Evolutionary conservation across 2,329 filamentous ascomycete species (phyloP).

Genomic region (Gremmenia infestans): DNA sequence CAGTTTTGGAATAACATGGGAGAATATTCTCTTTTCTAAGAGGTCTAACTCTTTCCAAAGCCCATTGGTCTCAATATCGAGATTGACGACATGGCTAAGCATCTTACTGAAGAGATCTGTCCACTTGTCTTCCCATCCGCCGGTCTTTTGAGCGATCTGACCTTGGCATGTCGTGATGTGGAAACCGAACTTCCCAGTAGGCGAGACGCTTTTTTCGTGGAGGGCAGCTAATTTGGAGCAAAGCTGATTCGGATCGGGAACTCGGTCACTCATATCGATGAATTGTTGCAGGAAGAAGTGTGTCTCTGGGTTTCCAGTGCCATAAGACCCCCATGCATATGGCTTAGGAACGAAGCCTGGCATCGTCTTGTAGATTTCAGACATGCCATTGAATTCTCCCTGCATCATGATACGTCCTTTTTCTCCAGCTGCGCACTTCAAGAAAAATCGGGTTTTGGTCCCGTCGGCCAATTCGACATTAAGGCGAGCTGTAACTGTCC

Average conservation of each 20-base stretch:
- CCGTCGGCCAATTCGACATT: constrained; percentile 25
- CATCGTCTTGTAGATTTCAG: constrained; percentile 15
- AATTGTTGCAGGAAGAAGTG: constrained; percentile 28
- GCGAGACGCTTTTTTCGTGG: constrained; percentile 14
- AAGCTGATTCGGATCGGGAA: constrained; percentile 20
- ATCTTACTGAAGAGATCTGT: constrained; percentile 31
- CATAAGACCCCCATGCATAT: constrained; percentile 9
- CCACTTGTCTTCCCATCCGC: constrained; percentile 35
- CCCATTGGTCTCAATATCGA: constrained; percentile 7
- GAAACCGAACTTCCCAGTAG: constrained; percentile 34
- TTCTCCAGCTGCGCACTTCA: constrained; percentile 30
- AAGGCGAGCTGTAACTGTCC: constrained; percentile 32
- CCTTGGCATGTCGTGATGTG: constrained; percentile 34
- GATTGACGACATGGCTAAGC: neutral
- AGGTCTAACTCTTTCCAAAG: constrained; percentile 2
- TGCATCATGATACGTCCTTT: neutral
- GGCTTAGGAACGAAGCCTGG: constrained; percentile 11
- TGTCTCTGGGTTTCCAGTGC: constrained; percentile 17
- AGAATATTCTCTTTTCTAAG: neutral
- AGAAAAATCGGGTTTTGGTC: constrained; percentile 13
- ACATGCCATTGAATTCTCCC: constrained; percentile 39
- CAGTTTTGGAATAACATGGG: constrained; percentile 8
- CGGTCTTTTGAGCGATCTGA: constrained; percentile 31
- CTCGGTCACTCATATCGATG: constrained; percentile 21
- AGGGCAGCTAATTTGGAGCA: constrained; percentile 21